Evolutionary conservation across 2,329 filamentous ascomycete genomes (phyloP).

Genomic region (Epichloe gansuensis): DNA sequence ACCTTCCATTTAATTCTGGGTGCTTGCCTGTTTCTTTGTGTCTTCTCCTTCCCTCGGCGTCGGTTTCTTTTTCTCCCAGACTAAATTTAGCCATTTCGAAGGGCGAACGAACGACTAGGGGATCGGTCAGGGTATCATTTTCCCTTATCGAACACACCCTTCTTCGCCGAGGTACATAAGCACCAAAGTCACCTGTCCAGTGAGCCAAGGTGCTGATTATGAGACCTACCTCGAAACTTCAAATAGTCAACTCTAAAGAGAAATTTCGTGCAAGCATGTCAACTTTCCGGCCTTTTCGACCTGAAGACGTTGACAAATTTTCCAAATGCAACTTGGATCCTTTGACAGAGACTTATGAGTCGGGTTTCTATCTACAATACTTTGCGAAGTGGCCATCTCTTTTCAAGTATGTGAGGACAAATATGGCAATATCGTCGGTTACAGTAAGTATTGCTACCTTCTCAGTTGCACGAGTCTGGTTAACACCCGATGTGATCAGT

Average conservation of each 20-base stretch:
- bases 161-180: neutral
- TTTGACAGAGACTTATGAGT: constrained; percentile 94
- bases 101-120: neutral
- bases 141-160: neutral
- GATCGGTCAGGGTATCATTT: neutral
- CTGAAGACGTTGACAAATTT: constrained; percentile 75
- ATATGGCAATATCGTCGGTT: constrained; percentile 82
- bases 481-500: constrained; percentile 45
- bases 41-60: neutral
- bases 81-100: neutral
- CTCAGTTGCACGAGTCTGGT: constrained; percentile 9
- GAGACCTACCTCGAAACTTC: neutral
- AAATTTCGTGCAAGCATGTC: constrained; percentile 43
- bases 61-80: neutral
- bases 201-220: neutral
- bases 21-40: neutral
- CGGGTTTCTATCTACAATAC: constrained; percentile 92
- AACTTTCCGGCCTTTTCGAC: constrained; percentile 73
- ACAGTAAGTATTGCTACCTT: constrained; percentile 49
- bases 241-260: too few species aligned
- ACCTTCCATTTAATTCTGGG: too few species aligned
- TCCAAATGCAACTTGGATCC: constrained; percentile 94
- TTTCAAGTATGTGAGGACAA: constrained; percentile 79
- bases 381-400: constrained; percentile 90
- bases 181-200: neutral